Percentiles rank a stretch among this genome's conserved stretches.
These are phyloP conservation scores for Dactylellina drechsleri DNA, from an alignment of 2,329 filamentous ascomycete species.

Conservation along the genomic window DNA sequence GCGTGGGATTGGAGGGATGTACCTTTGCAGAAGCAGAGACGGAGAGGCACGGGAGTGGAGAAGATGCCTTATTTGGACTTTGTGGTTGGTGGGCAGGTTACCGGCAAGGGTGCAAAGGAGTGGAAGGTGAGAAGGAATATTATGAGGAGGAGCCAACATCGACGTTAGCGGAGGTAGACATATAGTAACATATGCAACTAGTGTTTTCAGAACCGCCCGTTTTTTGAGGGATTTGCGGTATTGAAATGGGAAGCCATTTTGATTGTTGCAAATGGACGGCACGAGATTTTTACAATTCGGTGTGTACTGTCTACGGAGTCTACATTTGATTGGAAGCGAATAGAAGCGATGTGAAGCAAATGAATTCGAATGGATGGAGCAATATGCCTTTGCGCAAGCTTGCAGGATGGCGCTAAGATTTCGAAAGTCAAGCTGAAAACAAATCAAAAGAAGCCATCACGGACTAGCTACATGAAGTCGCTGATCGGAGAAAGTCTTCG, in stretches of 20 bases:
- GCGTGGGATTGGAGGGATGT: slow-evolving; percentile 57
- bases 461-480: slow-evolving; percentile 3
- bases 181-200: background rate
- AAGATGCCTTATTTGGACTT: slow-evolving; percentile 71
- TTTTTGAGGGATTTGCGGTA: slow-evolving; percentile 31
- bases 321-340: slow-evolving; percentile 51
- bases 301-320: background rate
- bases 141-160: slow-evolving; percentile 48
- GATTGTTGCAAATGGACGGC: slow-evolving; percentile 1
- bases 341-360: slow-evolving; percentile 53
- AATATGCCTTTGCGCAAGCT: background rate
- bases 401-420: background rate
- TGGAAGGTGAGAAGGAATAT: slow-evolving; percentile 69
- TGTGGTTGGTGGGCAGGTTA: slow-evolving; percentile 68
- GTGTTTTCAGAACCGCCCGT: background rate
- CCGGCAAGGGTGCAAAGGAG: slow-evolving; percentile 70
- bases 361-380: slow-evolving; percentile 9
- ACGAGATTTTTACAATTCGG: background rate
- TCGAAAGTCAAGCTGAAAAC: background rate
- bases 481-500: slow-evolving; percentile 31
- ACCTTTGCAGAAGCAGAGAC: slow-evolving; percentile 31
- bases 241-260: slow-evolving; percentile 22
- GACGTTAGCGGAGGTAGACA: slow-evolving; percentile 7
- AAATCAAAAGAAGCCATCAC: background rate
- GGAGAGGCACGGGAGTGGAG: slow-evolving; percentile 50